Evolutionary conservation across 202 grass and related monocot genomes (phyloP).

Genomic region (Saccharum hybrid): DNA sequence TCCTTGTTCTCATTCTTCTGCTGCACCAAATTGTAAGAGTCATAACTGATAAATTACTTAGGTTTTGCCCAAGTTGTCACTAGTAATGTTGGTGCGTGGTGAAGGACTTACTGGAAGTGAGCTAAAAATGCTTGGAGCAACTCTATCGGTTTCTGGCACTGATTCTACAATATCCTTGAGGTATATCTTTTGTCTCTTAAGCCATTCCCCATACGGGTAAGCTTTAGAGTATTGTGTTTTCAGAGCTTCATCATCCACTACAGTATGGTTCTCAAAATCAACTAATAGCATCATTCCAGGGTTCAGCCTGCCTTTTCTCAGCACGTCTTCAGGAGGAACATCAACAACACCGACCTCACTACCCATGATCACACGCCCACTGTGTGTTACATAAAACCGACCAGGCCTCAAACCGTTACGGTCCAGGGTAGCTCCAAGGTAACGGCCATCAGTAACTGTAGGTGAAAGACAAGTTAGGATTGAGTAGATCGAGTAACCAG

Average conservation of each 20-base stretch:
- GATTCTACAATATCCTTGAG: conserved; percentile 81
- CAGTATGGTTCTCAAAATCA: conserved; percentile 92
- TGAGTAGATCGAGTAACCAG: conserved; percentile 32
- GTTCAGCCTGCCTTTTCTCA: conserved; percentile 90
- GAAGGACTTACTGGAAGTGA: conserved; percentile 64
- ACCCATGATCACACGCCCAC: conserved; percentile 92
- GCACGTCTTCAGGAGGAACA: conserved; percentile 79
- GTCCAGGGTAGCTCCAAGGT: conserved; percentile 95
- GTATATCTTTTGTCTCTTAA: conserved; percentile 79
- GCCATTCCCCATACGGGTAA: conserved; percentile 87
- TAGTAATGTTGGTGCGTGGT: conserved; percentile 15
- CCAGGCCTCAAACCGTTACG: conserved; percentile 93
- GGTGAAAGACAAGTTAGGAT: conserved; percentile 35
- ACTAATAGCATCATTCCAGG: conserved; percentile 99
- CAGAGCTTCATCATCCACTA: conserved; percentile 91
- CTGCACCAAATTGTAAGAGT: conserved; percentile 49
- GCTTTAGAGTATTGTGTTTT: conserved; percentile 90
- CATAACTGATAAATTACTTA: conserved; percentile 1
- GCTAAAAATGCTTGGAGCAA: conserved; percentile 64
- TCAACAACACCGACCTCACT: conserved; percentile 98
- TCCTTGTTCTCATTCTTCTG: conserved; percentile 49
- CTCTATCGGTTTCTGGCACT: conserved; percentile 68
- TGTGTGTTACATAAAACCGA: conserved; percentile 91
- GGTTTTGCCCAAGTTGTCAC: not conserved
- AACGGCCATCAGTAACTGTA: conserved; percentile 96